A percentile compares a stretch with the other conserved stretches of the same genome.
Evolutionary conservation across 2,329 filamentous ascomycete species (phyloP).

Genomic region (Botrytis tulipae): DNA sequence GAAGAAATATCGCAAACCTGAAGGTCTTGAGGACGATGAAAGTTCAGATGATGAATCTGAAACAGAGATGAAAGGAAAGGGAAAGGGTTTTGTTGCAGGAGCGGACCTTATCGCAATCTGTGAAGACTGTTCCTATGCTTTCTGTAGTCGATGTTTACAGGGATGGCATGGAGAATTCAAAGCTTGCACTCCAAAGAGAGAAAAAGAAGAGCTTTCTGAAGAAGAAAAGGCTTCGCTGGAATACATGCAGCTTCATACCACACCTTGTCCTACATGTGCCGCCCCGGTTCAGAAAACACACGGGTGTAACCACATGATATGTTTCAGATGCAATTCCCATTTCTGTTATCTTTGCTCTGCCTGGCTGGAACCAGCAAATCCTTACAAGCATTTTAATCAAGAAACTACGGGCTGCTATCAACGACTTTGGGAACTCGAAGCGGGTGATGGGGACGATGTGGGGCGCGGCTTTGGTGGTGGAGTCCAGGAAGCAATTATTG

Average conservation of each 20-base stretch:
- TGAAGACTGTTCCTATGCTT: constrained; percentile 85
- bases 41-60: constrained; percentile 54
- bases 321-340: constrained; percentile 83
- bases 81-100: constrained; percentile 29
- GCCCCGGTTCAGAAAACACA: constrained; percentile 85
- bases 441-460: constrained; percentile 61
- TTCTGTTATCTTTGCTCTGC: constrained; percentile 92
- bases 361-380: constrained; percentile 80
- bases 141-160: constrained; percentile 67
- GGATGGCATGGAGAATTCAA: constrained; percentile 92
- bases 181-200: constrained; percentile 64
- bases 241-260: constrained; percentile 78
- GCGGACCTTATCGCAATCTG: constrained; percentile 77
- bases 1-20: constrained; percentile 68
- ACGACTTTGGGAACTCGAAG: constrained; percentile 86
- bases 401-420: constrained; percentile 70
- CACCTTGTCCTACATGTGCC: constrained; percentile 83
- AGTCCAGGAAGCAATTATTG: constrained; percentile 18
- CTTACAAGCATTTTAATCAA: constrained; percentile 85
- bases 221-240: constrained; percentile 86
- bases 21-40: constrained; percentile 60
- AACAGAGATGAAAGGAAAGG: constrained; percentile 33
- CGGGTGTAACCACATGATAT: constrained; percentile 97
- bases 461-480: constrained; percentile 34
- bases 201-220: constrained; percentile 68